phyloP scores from a whole-genome alignment of 495 filamentous ascomycete genomes.

The Penicillium maclennaniae region DNA sequence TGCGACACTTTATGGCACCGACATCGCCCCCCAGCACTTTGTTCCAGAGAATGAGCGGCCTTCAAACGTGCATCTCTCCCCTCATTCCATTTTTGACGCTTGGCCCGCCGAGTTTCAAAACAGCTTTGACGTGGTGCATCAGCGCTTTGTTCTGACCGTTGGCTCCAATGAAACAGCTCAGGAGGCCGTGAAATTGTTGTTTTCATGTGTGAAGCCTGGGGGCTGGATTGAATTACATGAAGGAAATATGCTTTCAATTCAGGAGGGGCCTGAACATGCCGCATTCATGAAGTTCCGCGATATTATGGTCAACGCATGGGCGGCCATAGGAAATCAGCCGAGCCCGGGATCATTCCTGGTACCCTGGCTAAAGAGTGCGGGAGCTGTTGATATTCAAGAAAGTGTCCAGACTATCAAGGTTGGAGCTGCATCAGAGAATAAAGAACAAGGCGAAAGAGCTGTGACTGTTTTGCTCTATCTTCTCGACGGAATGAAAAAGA shows the following conservation, averaged over 20 bases:
- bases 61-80: background rate
- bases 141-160: background rate
- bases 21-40: background rate
- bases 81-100: constrained; percentile 1
- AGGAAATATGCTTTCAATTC: background rate
- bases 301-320: background rate
- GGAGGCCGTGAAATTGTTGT: background rate
- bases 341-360: background rate
- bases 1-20: background rate
- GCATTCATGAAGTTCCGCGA: background rate
- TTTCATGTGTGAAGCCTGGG: background rate
- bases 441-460: background rate
- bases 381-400: background rate
- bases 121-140: background rate
- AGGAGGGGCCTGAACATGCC: background rate
- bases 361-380: background rate
- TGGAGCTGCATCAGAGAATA: background rate
- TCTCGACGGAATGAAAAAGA: background rate
- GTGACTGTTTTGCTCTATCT: background rate
- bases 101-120: background rate
- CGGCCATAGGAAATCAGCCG: background rate
- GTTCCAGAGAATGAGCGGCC: background rate
- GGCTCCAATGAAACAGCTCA: background rate
- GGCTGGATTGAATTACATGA: background rate
- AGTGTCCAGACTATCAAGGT: background rate